Evolutionary conservation across 768 basidiomycete genomes (phyloP).

Genomic region (Phlebiopsis flavidoalba): DNA sequence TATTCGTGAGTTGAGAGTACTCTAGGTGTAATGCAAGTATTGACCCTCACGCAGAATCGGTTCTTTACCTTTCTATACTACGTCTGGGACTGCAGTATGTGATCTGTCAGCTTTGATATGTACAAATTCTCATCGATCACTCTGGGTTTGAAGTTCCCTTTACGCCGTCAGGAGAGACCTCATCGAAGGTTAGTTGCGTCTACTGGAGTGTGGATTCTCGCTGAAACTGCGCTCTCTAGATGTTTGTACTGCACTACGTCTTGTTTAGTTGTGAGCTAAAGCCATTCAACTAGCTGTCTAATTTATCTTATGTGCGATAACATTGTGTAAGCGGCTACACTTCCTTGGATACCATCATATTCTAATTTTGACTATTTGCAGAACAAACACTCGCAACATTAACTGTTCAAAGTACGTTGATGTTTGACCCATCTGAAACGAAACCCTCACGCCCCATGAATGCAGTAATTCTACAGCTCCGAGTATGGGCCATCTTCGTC

Average conservation of each 20-base stretch:
- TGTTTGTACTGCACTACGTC: neutral
- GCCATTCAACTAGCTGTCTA: slow-evolving; percentile 4
- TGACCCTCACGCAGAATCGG: slow-evolving; percentile 3
- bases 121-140: neutral
- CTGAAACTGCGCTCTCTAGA: no score
- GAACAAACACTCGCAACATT: neutral
- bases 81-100: slow-evolving; percentile 12
- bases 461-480: slow-evolving; percentile 13
- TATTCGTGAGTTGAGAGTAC: slow-evolving; percentile 3
- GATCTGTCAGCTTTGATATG: neutral
- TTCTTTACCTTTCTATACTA: slow-evolving; percentile 8
- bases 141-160: slow-evolving; percentile 8
- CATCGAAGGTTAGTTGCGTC: slow-evolving; percentile 3
- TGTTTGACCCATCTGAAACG: neutral
- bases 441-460: neutral
- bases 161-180: neutral
- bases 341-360: neutral
- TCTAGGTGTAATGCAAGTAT: neutral
- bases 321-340: slow-evolving; percentile 3
- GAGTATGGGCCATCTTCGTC: slow-evolving; percentile 4
- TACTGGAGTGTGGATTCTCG: neutral
- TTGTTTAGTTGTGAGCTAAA: neutral
- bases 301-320: slow-evolving; percentile 12
- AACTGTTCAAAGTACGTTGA: neutral
- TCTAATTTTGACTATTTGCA: neutral